phyloP scores from a whole-genome alignment of 306 rosid genomes.

The Arachis stenosperma region DNA sequence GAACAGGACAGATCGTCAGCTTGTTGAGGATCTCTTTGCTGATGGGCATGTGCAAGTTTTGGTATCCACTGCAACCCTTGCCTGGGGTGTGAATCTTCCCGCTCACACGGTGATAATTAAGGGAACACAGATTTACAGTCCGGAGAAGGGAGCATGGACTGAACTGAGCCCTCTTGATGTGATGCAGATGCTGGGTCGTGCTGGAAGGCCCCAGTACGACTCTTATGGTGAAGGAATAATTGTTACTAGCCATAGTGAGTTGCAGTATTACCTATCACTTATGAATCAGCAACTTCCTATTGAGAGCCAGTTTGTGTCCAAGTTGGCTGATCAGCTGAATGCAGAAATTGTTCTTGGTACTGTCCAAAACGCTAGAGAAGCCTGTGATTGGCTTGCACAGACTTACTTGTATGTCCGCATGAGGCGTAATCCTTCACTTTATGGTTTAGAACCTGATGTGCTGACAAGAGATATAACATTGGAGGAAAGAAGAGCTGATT shows the following conservation, averaged over 20 bases:
- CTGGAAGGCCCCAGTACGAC: slow-evolving; percentile 95
- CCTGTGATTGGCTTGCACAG: slow-evolving; percentile 82
- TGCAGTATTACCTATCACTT: slow-evolving; percentile 89
- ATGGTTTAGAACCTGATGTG: slow-evolving; percentile 78
- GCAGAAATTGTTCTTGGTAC: slow-evolving; percentile 95
- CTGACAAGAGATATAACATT: slow-evolving; percentile 66
- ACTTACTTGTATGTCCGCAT: slow-evolving; percentile 84
- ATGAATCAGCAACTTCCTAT: slow-evolving; percentile 96
- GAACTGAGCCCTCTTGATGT: slow-evolving; percentile 93
- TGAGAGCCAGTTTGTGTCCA: slow-evolving; percentile 94
- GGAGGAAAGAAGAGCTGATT: slow-evolving; percentile 95
- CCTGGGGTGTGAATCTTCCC: slow-evolving; percentile 98
- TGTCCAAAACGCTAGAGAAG: slow-evolving; percentile 89
- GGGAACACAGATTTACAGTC: slow-evolving; percentile 95
- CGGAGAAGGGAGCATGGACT: slow-evolving; percentile 98
- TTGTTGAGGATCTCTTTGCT: slow-evolving; percentile 96
- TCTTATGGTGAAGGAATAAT: slow-evolving; percentile 90
- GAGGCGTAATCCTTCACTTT: slow-evolving; percentile 79
- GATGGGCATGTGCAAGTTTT: slow-evolving; percentile 95
- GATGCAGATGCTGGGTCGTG: slow-evolving; percentile 99
- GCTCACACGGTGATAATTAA: slow-evolving; percentile 91
- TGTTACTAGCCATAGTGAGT: slow-evolving; percentile 86
- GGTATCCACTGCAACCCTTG: slow-evolving; percentile 97
- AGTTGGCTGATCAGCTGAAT: slow-evolving; percentile 88
- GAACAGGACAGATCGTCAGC: slow-evolving; percentile 89